These are phyloP conservation scores for Leishmania turanica DNA, from an alignment of 208 protist species.

Conservation along the genomic window DNA sequence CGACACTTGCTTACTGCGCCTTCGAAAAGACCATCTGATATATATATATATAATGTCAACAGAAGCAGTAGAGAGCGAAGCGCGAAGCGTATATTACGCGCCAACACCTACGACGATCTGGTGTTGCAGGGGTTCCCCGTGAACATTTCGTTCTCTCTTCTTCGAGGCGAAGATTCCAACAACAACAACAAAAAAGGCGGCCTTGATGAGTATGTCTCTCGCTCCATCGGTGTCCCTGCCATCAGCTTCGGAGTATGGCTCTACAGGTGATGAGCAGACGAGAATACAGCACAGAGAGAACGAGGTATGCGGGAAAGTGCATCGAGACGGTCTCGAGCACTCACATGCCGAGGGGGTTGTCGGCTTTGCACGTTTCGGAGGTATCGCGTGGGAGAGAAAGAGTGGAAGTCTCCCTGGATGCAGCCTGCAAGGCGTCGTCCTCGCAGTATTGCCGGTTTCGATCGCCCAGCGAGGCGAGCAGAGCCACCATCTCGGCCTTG, in stretches of 20 bases:
- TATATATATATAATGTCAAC: too few relatives aligned
- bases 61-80: not conserved
- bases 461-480: slow-evolving; percentile 55
- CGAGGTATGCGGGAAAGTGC: not conserved
- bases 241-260: not conserved
- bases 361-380: not conserved
- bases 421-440: slow-evolving; percentile 20
- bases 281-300: not conserved
- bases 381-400: not conserved
- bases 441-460: slow-evolving; percentile 46
- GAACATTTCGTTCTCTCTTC: not conserved
- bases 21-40: not conserved
- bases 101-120: not conserved
- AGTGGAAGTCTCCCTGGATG: slow-evolving; percentile 7
- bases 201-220: not conserved
- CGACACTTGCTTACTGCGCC: not conserved
- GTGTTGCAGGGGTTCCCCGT: not conserved
- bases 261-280: not conserved
- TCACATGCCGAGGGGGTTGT: not conserved
- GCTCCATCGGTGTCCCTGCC: not conserved
- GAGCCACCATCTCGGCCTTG: slow-evolving; percentile 46
- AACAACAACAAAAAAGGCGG: not conserved
- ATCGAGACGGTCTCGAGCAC: not conserved
- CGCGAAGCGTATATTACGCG: not conserved
- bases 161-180: not conserved